A percentile compares a stretch with the other conserved stretches of the same genome.
Evolutionary conservation across 2,329 filamentous ascomycete species (phyloP).

Genomic region (Alternaria viburni): DNA sequence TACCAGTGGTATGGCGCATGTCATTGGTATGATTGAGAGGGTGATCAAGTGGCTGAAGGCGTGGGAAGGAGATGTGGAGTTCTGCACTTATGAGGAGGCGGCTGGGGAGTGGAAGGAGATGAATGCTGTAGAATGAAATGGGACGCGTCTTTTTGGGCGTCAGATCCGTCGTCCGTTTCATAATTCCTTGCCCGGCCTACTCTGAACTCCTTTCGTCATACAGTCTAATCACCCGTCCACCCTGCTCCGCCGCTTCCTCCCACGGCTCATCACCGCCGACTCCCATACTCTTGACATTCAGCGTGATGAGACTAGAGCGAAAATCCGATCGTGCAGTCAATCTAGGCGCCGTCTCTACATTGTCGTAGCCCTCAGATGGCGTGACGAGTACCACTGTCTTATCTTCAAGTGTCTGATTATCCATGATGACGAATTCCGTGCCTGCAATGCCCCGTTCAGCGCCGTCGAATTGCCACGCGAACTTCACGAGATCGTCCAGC

Average conservation of each 20-base stretch:
- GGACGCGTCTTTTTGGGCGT: not conserved
- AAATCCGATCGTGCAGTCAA: not conserved
- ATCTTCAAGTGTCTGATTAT: not conserved
- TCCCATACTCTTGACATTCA: not conserved
- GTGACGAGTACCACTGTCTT: not conserved
- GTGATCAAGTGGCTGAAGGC: conserved; percentile 59
- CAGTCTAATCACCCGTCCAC: not conserved
- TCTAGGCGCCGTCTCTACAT: not conserved
- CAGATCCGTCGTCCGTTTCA: not conserved
- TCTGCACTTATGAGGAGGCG: conserved; percentile 52
- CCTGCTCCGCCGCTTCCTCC: not conserved
- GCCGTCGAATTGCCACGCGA: not conserved
- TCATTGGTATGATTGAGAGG: conserved; percentile 64
- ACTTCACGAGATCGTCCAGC: not conserved
- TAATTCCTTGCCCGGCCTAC: not conserved
- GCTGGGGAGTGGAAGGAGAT: conserved; percentile 50
- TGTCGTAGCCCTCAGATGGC: not conserved
- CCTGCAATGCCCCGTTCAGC: not conserved
- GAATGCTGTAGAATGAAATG: conserved; percentile 13
- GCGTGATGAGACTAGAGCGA: not conserved
- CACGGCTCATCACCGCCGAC: not conserved
- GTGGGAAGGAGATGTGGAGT: conserved; percentile 55
- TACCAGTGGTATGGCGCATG: conserved; percentile 66
- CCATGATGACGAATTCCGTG: not conserved
- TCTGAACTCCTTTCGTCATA: not conserved